Evolutionary conservation across 768 basidiomycete species (phyloP).

Genomic region (Mrakia frigida): DNA sequence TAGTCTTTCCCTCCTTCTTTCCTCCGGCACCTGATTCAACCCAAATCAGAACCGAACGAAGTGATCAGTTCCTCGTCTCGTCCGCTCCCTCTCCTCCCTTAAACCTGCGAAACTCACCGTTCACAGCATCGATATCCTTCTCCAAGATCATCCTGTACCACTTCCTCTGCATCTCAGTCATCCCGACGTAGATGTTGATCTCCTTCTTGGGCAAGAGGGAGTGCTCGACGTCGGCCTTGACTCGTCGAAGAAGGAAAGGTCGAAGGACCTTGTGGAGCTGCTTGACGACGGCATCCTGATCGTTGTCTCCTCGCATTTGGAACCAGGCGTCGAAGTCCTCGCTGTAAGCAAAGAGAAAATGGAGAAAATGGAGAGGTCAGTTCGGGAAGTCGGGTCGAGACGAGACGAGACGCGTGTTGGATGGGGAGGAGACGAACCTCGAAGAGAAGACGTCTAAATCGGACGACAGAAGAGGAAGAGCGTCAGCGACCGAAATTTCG

Average conservation of each 20-base stretch:
- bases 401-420: conserved; percentile 35
- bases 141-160: conserved; percentile 91
- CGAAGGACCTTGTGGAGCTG: conserved; percentile 94
- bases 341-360: conserved; percentile 40
- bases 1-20: conserved; percentile 97
- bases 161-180: conserved; percentile 95
- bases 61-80: not conserved
- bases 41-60: not conserved
- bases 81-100: not conserved
- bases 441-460: conserved; percentile 37
- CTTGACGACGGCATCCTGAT: conserved; percentile 86
- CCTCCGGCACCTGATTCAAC: conserved; percentile 65
- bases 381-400: not conserved
- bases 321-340: conserved; percentile 89
- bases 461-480: not conserved
- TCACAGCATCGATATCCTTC: conserved; percentile 98
- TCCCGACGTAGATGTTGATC: conserved; percentile 94
- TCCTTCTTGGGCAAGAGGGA: conserved; percentile 94
- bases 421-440: conserved; percentile 20
- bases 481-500: not conserved
- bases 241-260: conserved; percentile 86
- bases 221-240: conserved; percentile 97
- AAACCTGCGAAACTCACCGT: conserved; percentile 53
- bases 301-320: conserved; percentile 68
- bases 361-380: not conserved